These are phyloP conservation scores for Pseudevernia furfuracea DNA, from an alignment of 495 filamentous ascomycete genomes.

Conservation along the genomic window DNA sequence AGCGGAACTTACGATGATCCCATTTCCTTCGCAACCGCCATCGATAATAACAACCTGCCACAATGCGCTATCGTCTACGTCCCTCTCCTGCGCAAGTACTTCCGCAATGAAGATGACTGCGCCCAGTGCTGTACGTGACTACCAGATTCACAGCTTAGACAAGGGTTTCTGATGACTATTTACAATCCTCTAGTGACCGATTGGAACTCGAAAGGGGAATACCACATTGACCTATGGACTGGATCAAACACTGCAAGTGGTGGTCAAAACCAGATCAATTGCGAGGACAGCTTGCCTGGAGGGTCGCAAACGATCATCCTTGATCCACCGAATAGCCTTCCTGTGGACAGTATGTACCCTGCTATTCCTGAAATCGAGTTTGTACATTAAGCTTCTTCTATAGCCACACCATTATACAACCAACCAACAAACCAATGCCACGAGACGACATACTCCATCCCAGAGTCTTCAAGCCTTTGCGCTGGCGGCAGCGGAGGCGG, in stretches of 20 bases:
- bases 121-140: constrained; percentile 25
- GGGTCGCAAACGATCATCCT: constrained; percentile 16
- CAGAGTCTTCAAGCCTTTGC: constrained; percentile 10
- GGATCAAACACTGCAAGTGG: constrained; percentile 32
- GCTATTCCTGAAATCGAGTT: background rate
- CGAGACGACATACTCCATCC: constrained; percentile 7
- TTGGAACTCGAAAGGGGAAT: constrained; percentile 27
- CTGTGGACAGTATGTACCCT: constrained; percentile 13
- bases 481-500: constrained; percentile 6
- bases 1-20: constrained; percentile 40
- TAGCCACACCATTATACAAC: constrained; percentile 14
- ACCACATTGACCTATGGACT: constrained; percentile 40
- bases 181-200: constrained; percentile 23
- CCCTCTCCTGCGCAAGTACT: constrained; percentile 39
- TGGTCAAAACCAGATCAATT: constrained; percentile 30
- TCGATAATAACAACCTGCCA: constrained; percentile 31
- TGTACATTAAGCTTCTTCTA: background rate
- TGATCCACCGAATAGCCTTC: constrained; percentile 17
- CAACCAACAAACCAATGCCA: constrained; percentile 9
- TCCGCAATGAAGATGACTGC: constrained; percentile 34
- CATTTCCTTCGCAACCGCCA: constrained; percentile 40
- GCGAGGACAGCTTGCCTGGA: constrained; percentile 31
- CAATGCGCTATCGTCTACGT: constrained; percentile 42
- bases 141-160: background rate
- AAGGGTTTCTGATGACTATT: background rate